phyloP scores from a whole-genome alignment of 441 rosid species.

The Eruca vesicaria region DNA sequence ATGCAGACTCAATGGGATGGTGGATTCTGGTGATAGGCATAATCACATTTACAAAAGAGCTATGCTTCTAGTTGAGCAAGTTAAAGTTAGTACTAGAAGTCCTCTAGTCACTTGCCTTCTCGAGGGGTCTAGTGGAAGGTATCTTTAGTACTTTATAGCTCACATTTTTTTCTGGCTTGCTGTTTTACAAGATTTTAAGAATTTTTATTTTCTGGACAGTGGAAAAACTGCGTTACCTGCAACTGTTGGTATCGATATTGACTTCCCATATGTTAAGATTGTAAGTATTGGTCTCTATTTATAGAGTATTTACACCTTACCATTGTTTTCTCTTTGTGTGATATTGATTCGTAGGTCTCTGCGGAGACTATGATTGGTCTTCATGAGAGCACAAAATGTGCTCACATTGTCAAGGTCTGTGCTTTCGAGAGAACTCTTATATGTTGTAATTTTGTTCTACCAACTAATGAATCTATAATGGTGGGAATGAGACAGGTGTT shows the following conservation, averaged over 20 bases:
- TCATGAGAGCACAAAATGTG: conserved; percentile 95
- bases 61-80: conserved; percentile 90
- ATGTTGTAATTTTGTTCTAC: neutral
- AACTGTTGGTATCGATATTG: conserved; percentile 91
- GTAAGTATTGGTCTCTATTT: conserved; percentile 46
- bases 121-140: conserved; percentile 87
- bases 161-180: neutral
- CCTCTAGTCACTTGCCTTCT: conserved; percentile 93
- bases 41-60: conserved; percentile 86
- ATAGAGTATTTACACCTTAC: neutral
- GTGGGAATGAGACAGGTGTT: conserved; percentile 56
- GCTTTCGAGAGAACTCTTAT: neutral
- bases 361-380: conserved; percentile 97
- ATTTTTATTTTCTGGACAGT: conserved; percentile 44
- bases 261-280: conserved; percentile 95
- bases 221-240: conserved; percentile 98
- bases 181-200: conserved; percentile 21
- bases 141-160: conserved; percentile 7
- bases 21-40: conserved; percentile 77
- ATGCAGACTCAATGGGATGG: conserved; percentile 85
- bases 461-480: conserved; percentile 7
- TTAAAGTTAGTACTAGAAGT: conserved; percentile 94
- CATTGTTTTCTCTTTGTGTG: conserved; percentile 16
- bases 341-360: conserved; percentile 54
- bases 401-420: conserved; percentile 88